Evolutionary conservation across 176 grass and related monocot genomes (phyloP).

Genomic region (Carex kokanica): DNA sequence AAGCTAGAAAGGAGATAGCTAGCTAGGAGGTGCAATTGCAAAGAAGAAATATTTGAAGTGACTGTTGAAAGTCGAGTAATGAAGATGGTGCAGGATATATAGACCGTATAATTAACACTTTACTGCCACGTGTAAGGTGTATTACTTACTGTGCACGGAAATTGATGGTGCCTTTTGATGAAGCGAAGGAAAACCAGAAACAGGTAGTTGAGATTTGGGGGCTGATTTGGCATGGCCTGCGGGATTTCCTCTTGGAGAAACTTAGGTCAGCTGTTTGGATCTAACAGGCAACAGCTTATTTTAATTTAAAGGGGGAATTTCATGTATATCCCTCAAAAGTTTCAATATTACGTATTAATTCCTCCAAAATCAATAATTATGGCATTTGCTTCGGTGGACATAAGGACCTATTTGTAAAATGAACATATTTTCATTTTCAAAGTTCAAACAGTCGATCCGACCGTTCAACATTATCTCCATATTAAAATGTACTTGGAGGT

Average conservation of each 20-base stretch:
- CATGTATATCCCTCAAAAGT: too few species aligned
- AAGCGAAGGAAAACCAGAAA: neutral
- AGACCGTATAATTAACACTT: neutral
- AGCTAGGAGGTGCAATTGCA: neutral
- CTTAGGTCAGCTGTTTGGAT: neutral
- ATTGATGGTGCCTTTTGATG: neutral
- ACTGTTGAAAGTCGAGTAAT: neutral
- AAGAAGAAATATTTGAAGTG: constrained; percentile 4
- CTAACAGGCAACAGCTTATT: constrained; percentile 1
- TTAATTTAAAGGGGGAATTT: too few species aligned
- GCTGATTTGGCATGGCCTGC: constrained; percentile 1
- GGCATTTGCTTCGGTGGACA: too few species aligned
- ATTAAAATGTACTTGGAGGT: too few species aligned
- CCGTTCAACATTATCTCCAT: too few species aligned
- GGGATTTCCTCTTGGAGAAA: neutral
- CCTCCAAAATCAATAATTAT: too few species aligned
- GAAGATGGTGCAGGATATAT: constrained; percentile 12
- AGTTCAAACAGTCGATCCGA: too few species aligned
- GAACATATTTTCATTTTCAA: too few species aligned
- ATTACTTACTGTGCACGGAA: constrained; percentile 24
- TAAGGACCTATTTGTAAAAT: too few species aligned
- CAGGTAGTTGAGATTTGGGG: constrained; percentile 8
- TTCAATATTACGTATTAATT: too few species aligned
- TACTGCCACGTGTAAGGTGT: constrained; percentile 14
- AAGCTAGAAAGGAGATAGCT: neutral